phyloP scores from a whole-genome alignment of 2,329 filamentous ascomycete genomes.

The Aspergillus chevalieri region DNA sequence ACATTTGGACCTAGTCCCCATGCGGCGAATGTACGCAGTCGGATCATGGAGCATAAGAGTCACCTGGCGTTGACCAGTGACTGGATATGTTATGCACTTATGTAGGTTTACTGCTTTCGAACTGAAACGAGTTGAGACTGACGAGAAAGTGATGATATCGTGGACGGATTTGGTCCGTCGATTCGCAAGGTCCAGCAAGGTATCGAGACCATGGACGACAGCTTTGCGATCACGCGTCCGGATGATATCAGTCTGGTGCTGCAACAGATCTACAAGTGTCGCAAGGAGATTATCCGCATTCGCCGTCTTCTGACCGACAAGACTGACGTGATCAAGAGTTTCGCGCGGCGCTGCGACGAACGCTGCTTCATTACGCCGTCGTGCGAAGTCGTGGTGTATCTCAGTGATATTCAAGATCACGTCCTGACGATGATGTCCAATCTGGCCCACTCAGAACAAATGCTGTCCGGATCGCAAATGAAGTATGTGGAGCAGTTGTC shows the following conservation, averaged over 20 bases:
- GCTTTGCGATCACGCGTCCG: constrained; percentile 78
- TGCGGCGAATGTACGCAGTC: constrained; percentile 76
- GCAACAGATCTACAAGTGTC: constrained; percentile 74
- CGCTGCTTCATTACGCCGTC: constrained; percentile 79
- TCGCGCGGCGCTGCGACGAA: constrained; percentile 94
- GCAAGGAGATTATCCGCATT: constrained; percentile 85
- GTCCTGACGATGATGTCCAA: constrained; percentile 97
- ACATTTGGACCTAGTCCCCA: constrained; percentile 79
- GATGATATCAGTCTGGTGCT: constrained; percentile 82
- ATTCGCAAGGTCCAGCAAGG: constrained; percentile 77
- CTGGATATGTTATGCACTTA: constrained; percentile 96
- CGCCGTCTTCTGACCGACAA: constrained; percentile 88
- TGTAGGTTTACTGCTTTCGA: constrained; percentile 51
- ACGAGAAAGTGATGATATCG: constrained; percentile 71
- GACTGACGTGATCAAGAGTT: constrained; percentile 88
- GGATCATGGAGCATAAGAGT: constrained; percentile 82
- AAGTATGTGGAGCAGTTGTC: constrained; percentile 90
- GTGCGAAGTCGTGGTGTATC: constrained; percentile 73
- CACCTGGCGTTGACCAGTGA: constrained; percentile 87
- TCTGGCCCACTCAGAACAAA: constrained; percentile 88
- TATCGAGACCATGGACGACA: constrained; percentile 84
- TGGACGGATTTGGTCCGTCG: constrained; percentile 83
- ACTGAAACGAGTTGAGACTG: neutral
- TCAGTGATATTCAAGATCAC: constrained; percentile 95
- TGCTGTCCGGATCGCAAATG: constrained; percentile 80